phyloP scores from a whole-genome alignment of 2,329 filamentous ascomycete genomes.

The Escovopsis sp. region DNA sequence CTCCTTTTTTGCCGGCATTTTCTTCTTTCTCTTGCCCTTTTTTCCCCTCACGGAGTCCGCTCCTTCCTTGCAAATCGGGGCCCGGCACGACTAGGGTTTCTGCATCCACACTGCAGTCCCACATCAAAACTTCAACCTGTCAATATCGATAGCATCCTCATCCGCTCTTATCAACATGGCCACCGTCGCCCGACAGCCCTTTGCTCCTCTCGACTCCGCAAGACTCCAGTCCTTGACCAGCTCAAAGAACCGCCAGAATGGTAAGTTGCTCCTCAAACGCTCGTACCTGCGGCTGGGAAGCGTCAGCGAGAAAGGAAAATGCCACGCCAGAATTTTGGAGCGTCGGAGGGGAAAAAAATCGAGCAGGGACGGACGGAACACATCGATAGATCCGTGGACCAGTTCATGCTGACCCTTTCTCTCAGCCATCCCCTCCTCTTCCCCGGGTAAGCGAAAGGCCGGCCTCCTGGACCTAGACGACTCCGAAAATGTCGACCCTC shows the following conservation, averaged over 20 bases:
- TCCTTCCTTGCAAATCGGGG: too few relatives aligned
- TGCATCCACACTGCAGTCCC: background rate
- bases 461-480: conserved; percentile 36
- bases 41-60: too few relatives aligned
- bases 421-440: conserved; percentile 25
- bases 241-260: conserved; percentile 65
- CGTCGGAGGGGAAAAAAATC: too few relatives aligned
- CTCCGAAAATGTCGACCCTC: conserved; percentile 48
- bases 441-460: conserved; percentile 43
- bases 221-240: conserved; percentile 59
- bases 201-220: conserved; percentile 55
- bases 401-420: background rate
- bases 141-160: background rate
- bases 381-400: background rate
- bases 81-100: background rate
- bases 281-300: too few relatives aligned
- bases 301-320: too few relatives aligned
- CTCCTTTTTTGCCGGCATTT: background rate
- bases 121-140: background rate
- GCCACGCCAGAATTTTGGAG: too few relatives aligned
- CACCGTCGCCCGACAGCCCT: conserved; percentile 51
- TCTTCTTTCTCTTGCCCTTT: background rate
- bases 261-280: conserved; percentile 27
- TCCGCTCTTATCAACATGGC: conserved; percentile 27
- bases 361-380: background rate